Base-by-base conservation (phyloP, 495 filamentous ascomycete species). In the Talaromyces stipitatus region DNA sequence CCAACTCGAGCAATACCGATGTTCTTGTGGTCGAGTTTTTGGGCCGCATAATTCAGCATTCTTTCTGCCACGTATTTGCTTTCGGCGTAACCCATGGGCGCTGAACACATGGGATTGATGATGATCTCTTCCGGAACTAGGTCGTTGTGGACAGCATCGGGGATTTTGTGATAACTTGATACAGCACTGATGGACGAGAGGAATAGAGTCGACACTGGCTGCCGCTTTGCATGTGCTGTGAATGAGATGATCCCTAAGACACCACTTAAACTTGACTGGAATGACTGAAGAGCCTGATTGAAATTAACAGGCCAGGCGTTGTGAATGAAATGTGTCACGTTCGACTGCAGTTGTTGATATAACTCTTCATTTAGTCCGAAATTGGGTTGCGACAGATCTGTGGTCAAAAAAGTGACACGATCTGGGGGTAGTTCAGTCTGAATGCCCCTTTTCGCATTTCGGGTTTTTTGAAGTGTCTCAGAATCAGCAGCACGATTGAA, bases 301-400 rank as follows among this genome's bases (percentile, higher is more conserved):
- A 72, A 72, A 36, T 74, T 65, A 24, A 74, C 69, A 1, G 69
- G 69, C 63, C 69, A 74, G 4, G 68, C 65, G 55, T 66, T 66
- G 55, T 71, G 71, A 22, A 75, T 64, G 11, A 73, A 55, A 62
- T 50, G 5, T 28, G 24, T 16, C 27, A 38, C 7, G 59, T 62
- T 11, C 18, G 30, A 11, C 4, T 41, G 18, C 24, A 58, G 16
- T 24, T 57, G 24, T 11, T 12, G 28, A 59, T 71, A 69, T 0
- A 60, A 57, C 6, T 63, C 54, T 0, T 55, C 28, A 9, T 33
- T n/a, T 6, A 72, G 52, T 5, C 65, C 69, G 10, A 72, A 61
- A 12, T 58, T 41, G 11, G 61, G 51, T 27, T 64, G 51, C 4
- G 59, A 51, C 26, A 72, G 58, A 56, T 69, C 56, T 11, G 52